Percentiles rank a stretch among this genome's conserved stretches.
Evolutionary conservation across 257 asterid genomes (phyloP).

Genomic region (Solanum corneliomulleri): DNA sequence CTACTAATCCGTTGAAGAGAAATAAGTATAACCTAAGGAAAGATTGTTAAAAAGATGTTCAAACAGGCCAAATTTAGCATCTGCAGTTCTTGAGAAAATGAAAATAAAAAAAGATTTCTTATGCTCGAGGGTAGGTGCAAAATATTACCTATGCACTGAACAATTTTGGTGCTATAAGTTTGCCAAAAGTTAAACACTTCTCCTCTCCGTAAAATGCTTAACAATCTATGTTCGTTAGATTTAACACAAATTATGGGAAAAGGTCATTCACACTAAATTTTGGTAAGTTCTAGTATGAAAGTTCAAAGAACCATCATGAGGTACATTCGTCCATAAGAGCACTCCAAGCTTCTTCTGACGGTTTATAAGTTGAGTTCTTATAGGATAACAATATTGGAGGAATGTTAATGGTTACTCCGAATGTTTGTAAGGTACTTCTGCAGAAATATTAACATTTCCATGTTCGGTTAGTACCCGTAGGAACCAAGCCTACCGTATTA

Average conservation of each 20-base stretch:
- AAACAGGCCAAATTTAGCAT: not conserved
- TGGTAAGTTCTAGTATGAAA: not conserved
- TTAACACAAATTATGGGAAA: not conserved
- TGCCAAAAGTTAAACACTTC: not conserved
- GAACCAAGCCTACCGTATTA: not conserved
- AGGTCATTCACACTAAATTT: not conserved
- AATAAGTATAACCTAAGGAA: not conserved
- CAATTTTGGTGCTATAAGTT: not conserved
- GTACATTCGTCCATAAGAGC: not conserved
- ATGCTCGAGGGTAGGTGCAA: not conserved
- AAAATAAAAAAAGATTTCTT: not conserved
- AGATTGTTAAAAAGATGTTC: not conserved
- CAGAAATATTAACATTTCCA: not conserved
- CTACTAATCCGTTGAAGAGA: not conserved
- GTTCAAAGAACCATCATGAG: not conserved
- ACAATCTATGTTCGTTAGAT: not conserved
- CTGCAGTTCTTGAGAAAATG: not conserved
- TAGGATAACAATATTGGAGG: too few relatives aligned
- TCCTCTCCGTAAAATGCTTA: not conserved
- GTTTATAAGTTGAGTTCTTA: too few relatives aligned
- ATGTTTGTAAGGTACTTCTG: too few relatives aligned
- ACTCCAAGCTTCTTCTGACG: constrained; percentile 1
- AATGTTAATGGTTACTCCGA: too few relatives aligned
- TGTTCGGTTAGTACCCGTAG: not conserved
- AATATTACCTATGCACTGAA: not conserved